These are phyloP conservation scores for Prinsepia uniflora DNA, from an alignment of 306 rosid genomes.

Conservation along the genomic window DNA sequence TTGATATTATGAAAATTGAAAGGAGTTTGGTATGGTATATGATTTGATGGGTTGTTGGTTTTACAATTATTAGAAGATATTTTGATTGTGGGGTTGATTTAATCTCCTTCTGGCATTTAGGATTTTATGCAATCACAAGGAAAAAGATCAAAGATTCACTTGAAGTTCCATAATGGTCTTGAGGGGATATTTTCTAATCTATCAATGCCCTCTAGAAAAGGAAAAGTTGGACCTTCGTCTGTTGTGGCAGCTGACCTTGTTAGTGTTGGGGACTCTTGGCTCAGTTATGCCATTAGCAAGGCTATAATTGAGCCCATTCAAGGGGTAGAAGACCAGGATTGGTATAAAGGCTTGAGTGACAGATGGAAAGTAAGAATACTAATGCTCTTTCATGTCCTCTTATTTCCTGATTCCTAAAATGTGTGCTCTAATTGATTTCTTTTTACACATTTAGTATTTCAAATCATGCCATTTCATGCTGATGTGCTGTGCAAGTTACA, in stretches of 20 bases:
- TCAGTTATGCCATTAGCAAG: slow-evolving; percentile 55
- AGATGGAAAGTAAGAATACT: slow-evolving; percentile 84
- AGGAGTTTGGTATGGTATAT: not conserved
- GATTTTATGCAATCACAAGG: slow-evolving; percentile 88
- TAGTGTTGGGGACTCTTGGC: slow-evolving; percentile 91
- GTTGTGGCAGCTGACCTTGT: slow-evolving; percentile 74
- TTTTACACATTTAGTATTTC: not conserved
- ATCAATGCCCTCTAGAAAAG: slow-evolving; percentile 41
- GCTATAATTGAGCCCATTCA: slow-evolving; percentile 67
- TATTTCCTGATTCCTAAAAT: not conserved
- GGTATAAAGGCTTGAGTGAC: slow-evolving; percentile 69
- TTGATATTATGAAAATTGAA: not conserved
- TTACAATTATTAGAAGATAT: not conserved
- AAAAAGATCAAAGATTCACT: slow-evolving; percentile 48
- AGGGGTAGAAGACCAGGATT: slow-evolving; percentile 77
- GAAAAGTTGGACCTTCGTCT: slow-evolving; percentile 50
- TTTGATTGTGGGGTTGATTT: not conserved
- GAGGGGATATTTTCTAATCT: slow-evolving; percentile 69
- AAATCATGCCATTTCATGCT: not conserved
- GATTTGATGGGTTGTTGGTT: not conserved
- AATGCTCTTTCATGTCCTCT: slow-evolving; percentile 16
- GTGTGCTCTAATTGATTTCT: not conserved
- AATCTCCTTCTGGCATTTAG: slow-evolving; percentile 38
- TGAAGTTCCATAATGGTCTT: slow-evolving; percentile 62
- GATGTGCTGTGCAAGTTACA: not conserved